Evolutionary conservation across 371 early-diverging fungal genomes (phyloP), one percentile per base, ranked within the genome.

Genomic region (Globomyces sp.): DNA sequence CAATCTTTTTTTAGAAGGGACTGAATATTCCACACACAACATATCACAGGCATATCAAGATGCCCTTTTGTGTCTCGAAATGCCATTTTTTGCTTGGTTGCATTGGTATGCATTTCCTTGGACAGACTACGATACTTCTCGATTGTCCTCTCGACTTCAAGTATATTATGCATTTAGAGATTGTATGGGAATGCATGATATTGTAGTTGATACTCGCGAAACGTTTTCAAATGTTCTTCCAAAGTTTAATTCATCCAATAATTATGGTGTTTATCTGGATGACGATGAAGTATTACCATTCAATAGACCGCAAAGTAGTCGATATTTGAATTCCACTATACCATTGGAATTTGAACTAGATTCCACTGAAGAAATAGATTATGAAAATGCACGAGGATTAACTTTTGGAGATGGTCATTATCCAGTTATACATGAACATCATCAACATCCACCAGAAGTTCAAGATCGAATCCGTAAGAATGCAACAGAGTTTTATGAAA

Each of bases 11-110:
- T 24, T 24, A 24, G 75, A 68, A 37, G 80, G 84, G 9, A 75
- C 73, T 13, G 59, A 69, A 2, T 77, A 84, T 58, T 69, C 85
- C 5, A 80, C 83, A 5, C 89, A 90, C 67, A 87, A 92, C 71
- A 86, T 90, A 3, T 92, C 95, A 11, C 85, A 88, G 0, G 91
- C 90, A n/a, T 78, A 94, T 58, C 96, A 96, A 70, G 95, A 94
- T 81, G 88, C 89, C 71, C 80, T 95, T 50, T 90, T 96, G 37
- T 95, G 96, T 64, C 74, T 96, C 45, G 97, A 96, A 77, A 92
- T 93, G 92, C 83, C 92, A 4, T 83, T 88, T 49, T 90, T 91
- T 47, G 89, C 95, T 2, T 73, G 89, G 46, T 90, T 88, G 11
- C 95, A 96, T 77, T 87, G 87, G 84, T 64, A 68, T 57, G 82